Base-by-base conservation (phyloP, 768 basidiomycete genomes). In the Tricholoma sp. region DNA sequence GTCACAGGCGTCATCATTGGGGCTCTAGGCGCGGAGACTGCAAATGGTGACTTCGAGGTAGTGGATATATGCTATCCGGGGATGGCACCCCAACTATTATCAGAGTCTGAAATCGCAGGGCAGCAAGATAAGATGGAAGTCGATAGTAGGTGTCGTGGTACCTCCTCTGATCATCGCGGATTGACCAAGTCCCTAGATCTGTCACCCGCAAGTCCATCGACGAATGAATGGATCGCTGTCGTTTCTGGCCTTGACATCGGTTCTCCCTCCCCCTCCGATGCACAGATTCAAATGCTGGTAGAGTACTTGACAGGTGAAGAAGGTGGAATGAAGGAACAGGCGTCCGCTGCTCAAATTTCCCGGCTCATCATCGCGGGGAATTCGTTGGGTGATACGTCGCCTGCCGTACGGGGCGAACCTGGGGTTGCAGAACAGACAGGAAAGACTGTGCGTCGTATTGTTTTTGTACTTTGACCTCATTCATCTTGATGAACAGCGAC, bases 1-100 rank as follows among this genome's bases (percentile, higher is more conserved):
- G 92, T 98, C 4, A 98, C 96, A 8, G 96, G 97, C 1, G 84
- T 98, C 22, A 91, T 98, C 63, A 79, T 94, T 56, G 93, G 89
- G 21, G 93, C 83, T 0, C 80, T 99, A 18, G 97, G 97, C 8
- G 86, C 90, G 68, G 97, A 98, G 71, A 97, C 91, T 0, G 76
- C 83, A 2, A 78, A 77, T 31, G 97, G 97, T 5, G 94, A 97
- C 59, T 99, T 98, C 64, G 91, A 98, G 68, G 94, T 95, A 6
- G 80, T 91, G 19, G 96, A 98, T 71, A 70, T 89, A 8, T 95
- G 94, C 71, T 89, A 81, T 65, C 80, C 94, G 3, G 95, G 86
- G 0, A 76, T 96, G 73, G 88, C 96, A 9, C 84, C 86, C 2
- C 85, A 90, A 61, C 62, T 69, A 10, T 66, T 68, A 8, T 55